Evolutionary conservation across 768 basidiomycete species (phyloP).

Genomic region (Auriscalpium microsporum): DNA sequence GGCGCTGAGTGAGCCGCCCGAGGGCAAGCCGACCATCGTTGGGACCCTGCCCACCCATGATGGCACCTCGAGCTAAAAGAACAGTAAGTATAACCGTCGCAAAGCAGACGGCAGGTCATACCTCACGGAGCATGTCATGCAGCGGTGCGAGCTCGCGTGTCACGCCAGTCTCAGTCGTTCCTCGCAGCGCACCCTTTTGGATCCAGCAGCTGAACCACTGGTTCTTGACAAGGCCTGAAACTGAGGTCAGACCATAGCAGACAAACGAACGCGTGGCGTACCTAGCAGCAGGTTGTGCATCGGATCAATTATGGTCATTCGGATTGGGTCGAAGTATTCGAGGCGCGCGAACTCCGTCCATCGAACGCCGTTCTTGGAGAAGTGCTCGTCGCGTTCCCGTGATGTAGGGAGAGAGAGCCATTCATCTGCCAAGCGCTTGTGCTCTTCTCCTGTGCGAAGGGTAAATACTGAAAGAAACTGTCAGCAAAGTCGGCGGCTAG

Average conservation of each 20-base stretch:
- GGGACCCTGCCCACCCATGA: constrained; percentile 22
- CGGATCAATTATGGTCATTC: constrained; percentile 10
- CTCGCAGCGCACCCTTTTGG: not conserved
- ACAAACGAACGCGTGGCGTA: not conserved
- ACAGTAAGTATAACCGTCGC: not conserved
- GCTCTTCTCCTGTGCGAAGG: not conserved
- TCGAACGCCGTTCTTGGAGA: constrained; percentile 2
- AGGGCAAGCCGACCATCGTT: constrained; percentile 20
- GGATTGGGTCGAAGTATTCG: constrained; percentile 11
- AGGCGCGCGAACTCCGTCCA: constrained; percentile 12
- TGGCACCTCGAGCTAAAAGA: constrained; percentile 19
- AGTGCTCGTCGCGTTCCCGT: not conserved
- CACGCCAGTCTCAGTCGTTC: not conserved
- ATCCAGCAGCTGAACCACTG: constrained; percentile 22
- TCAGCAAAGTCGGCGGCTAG: too few species aligned
- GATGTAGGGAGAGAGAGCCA: not conserved
- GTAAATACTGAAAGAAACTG: too few species aligned
- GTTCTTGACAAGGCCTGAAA: constrained; percentile 19
- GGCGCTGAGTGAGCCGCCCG: constrained; percentile 23
- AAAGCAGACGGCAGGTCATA: not conserved
- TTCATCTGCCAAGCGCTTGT: not conserved
- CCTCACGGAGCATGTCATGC: not conserved
- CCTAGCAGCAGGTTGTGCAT: constrained; percentile 13
- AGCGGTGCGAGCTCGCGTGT: not conserved
- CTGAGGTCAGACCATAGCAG: not conserved